Evolutionary conservation across 331 rosid genomes (phyloP).

Genomic region (Pyrus hybrid): DNA sequence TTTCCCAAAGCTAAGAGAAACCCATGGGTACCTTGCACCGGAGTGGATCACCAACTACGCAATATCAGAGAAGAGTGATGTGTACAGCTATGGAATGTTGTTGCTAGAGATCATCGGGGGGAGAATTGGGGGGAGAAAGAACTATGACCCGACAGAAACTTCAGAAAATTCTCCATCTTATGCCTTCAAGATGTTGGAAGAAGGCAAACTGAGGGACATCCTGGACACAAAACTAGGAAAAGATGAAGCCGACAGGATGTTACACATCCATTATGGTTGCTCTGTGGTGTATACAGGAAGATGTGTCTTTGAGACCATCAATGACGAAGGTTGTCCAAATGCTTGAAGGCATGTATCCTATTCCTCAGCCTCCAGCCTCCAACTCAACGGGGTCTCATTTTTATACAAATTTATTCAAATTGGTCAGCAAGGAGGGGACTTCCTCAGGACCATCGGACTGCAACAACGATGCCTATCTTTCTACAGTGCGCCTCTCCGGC

Average conservation of each 20-base stretch:
- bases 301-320: conserved; percentile 23
- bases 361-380: conserved; percentile 19
- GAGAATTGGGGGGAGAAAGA: too few species aligned
- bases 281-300: conserved; percentile 31
- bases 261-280: conserved; percentile 19
- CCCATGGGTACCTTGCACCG: conserved; percentile 27
- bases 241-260: neutral
- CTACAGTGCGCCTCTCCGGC: conserved; percentile 24
- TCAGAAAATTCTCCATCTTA: conserved; percentile 25
- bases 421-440: conserved; percentile 6
- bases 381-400: conserved; percentile 17
- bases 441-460: conserved; percentile 24
- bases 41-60: conserved; percentile 31
- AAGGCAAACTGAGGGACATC: conserved; percentile 22
- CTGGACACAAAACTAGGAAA: conserved; percentile 1
- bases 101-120: conserved; percentile 27
- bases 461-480: conserved; percentile 23
- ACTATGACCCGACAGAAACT: conserved; percentile 18
- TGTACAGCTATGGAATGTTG: conserved; percentile 30
- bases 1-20: conserved; percentile 27
- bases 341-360: conserved; percentile 22
- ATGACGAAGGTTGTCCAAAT: conserved; percentile 33
- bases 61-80: conserved; percentile 26
- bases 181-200: conserved; percentile 34
- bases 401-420: conserved; percentile 12